Evolutionary conservation across 2,329 filamentous ascomycete genomes (phyloP).

Genomic region (Pseudofabraea citricarpa): DNA sequence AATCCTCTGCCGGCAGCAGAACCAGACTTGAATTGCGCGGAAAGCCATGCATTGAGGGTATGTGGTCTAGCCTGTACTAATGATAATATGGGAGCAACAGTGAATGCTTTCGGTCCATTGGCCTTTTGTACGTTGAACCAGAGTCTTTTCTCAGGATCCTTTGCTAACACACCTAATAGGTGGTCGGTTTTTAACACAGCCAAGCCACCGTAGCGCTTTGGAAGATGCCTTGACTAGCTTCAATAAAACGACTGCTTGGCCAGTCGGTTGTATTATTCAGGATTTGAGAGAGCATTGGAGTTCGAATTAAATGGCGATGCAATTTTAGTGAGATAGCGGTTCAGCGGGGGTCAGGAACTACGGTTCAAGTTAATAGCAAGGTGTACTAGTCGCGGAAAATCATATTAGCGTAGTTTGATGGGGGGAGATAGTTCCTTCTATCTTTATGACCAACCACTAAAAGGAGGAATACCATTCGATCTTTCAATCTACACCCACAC

Average conservation of each 20-base stretch:
- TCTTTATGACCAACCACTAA: too few relatives aligned
- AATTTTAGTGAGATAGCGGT: too few relatives aligned
- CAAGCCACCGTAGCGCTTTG: constrained; percentile 28
- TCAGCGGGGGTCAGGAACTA: too few relatives aligned
- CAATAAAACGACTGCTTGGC: constrained; percentile 31
- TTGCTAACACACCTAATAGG: constrained; percentile 17
- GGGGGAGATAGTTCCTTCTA: too few relatives aligned
- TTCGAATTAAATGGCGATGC: too few relatives aligned
- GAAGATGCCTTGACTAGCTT: constrained; percentile 28
- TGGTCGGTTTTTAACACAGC: constrained; percentile 25
- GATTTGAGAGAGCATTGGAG: too few relatives aligned
- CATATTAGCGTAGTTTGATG: too few relatives aligned
- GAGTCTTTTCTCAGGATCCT: background rate
- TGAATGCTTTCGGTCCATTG: constrained; percentile 45
- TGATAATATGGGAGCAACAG: constrained; percentile 36
- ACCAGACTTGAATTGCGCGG: constrained; percentile 22
- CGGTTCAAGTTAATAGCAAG: too few relatives aligned
- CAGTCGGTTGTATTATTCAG: constrained; percentile 30
- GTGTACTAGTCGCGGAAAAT: too few relatives aligned
- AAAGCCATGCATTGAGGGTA: constrained; percentile 33
- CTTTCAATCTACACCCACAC: too few relatives aligned
- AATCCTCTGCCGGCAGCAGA: background rate
- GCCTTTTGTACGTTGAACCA: constrained; percentile 34
- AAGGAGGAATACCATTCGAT: too few relatives aligned
- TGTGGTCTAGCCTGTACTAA: constrained; percentile 41